Base-by-base conservation (phyloP, 1,284 basidiomycete genomes). In the Schizophyllum commune region DNA sequence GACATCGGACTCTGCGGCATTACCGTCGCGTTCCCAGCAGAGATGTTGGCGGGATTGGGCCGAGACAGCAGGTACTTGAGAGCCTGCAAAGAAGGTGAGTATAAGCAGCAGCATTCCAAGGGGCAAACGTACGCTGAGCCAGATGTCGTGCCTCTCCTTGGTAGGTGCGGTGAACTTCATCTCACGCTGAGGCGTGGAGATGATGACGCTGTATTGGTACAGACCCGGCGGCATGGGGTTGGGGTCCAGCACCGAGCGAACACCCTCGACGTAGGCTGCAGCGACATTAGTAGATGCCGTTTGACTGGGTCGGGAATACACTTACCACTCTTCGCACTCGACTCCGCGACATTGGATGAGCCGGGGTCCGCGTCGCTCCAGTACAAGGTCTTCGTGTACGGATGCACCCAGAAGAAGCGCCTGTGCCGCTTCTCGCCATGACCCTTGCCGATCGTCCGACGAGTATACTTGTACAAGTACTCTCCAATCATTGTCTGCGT, bases 401-500 rank as follows among this genome's bases (percentile, higher is more conserved):
- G 97, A 75, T 99, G 96, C 15, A 99, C 88, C 96, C 97, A 99
- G 83, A 99, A 98, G 88, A 97, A 99, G 51, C 97, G 84, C 72
- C 86, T 89, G 76, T 99, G 97, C 59, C 96, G 81, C 72, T 88
- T 89, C 73, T 95, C 92, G 32, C 93, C 92, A 71, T 94, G 83
- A 7, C 94, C 94, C 71, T 92, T 94, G 32, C 94, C 94, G 68
- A 99, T 86, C n/a, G 92, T 77, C 63, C 87, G 85, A 60, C 96
- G 84, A 9, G 95, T 98, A 76, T 99, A 98, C 81, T 99, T 99
- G 85, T 92, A 94, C 76, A 99, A 76, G 77, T 95, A 98, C 79
- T 98, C 96, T 65, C 96, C 96, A 67, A 99, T 98, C 96, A 99
- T 99, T 21, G 96, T 98, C 80, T 98, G 95, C 4, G 96, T 99